phyloP scores from a whole-genome alignment of 345 rosid genomes.

The Litchi chinensis region DNA sequence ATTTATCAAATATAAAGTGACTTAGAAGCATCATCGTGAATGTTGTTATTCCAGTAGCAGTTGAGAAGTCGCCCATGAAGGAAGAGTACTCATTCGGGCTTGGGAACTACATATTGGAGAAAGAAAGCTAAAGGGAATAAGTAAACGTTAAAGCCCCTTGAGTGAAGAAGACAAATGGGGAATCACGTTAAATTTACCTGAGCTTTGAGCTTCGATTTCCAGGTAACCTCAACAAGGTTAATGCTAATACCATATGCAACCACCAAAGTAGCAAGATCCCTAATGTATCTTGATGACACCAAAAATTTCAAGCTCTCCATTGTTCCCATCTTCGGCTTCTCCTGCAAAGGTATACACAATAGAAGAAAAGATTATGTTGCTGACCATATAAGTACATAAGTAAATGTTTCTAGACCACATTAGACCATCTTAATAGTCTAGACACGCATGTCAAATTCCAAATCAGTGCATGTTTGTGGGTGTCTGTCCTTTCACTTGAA shows the following conservation, averaged over 20 bases:
- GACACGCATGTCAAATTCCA: background rate
- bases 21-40: conserved; percentile 96
- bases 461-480: background rate
- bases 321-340: conserved; percentile 87
- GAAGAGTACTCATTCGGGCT: conserved; percentile 97
- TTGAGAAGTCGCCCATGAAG: conserved; percentile 98
- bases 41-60: conserved; percentile 87
- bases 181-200: conserved; percentile 59
- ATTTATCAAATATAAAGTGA: conserved; percentile 76
- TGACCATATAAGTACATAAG: background rate
- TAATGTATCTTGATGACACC: conserved; percentile 81
- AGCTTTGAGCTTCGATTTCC: conserved; percentile 99
- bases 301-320: conserved; percentile 98
- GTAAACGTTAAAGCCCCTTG: background rate
- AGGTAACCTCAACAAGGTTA: conserved; percentile 96
- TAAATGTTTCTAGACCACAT: background rate
- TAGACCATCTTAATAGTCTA: background rate
- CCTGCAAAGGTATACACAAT: conserved; percentile 46
- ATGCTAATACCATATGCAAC: conserved; percentile 98
- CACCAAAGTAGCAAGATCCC: conserved; percentile 96
- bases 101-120: conserved; percentile 61
- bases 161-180: background rate
- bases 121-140: conserved; percentile 12
- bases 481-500: background rate
- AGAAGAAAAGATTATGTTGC: conserved; percentile 5